These are phyloP conservation scores for Collybia sordida DNA, from an alignment of 768 basidiomycete species.

Conservation along the genomic window DNA sequence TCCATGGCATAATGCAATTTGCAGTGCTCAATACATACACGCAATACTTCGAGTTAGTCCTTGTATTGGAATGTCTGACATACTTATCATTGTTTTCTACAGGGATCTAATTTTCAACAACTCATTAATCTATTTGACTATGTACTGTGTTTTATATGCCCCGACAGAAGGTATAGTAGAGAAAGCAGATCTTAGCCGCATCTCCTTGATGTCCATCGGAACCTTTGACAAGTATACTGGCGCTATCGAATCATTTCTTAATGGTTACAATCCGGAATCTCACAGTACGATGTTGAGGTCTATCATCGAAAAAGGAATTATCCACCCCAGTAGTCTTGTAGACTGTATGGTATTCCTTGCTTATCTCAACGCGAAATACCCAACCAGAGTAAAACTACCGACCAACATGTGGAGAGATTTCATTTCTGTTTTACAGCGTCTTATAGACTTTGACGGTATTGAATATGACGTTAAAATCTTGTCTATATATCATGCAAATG, in stretches of 20 bases:
- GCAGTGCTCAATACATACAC: too few relatives aligned
- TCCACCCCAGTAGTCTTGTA: background rate
- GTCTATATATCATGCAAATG: background rate
- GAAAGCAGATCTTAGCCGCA: too few relatives aligned
- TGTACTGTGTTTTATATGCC: too few relatives aligned
- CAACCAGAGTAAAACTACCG: background rate
- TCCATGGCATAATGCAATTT: too few relatives aligned
- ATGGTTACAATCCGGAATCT: background rate
- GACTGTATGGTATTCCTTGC: background rate
- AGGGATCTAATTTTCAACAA: too few relatives aligned
- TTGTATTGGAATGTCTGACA: too few relatives aligned
- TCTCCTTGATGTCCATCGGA: too few relatives aligned
- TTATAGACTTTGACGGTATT: background rate
- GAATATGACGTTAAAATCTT: background rate
- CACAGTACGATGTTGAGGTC: background rate
- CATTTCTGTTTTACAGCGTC: background rate
- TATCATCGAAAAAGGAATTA: background rate
- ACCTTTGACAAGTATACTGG: too few relatives aligned
- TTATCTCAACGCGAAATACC: background rate
- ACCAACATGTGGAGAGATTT: background rate
- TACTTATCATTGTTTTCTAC: too few relatives aligned
- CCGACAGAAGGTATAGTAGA: too few relatives aligned
- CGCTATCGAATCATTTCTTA: background rate
- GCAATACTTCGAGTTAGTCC: too few relatives aligned
- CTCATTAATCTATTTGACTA: too few relatives aligned